Base-by-base conservation (phyloP, 257 asterid species). In the Solanum stenotomum region DNA sequence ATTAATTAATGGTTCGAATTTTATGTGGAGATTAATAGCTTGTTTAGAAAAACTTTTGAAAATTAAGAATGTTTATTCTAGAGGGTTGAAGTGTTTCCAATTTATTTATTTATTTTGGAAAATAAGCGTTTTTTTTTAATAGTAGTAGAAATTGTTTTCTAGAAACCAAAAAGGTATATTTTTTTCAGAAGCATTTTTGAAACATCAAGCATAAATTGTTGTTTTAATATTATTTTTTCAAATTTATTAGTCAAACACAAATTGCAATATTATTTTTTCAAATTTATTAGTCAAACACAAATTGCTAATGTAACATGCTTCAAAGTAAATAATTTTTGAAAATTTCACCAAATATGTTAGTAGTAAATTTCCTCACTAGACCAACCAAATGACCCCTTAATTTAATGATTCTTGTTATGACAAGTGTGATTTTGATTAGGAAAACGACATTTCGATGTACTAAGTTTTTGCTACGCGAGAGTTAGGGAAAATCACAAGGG, bases 121-220 rank as follows among this genome's bases (percentile, higher is more conserved):
- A 33, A 16, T 3, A 7, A 31, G n/a, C 1, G 40, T 18, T 33
- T 31, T 37, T 7, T 8, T 33, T 2, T 1, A 31, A 16, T 8
- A 72, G 42, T 4, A 72, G 14, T 10, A 33, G 1, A 33, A 72
- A 23, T 33, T 8, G 14, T 33, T 9, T 34, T 34, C 0, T 8
- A 5, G 29, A 34, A 74, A 20, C 23, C 1, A 0, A 1, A 9
- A 20, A 20, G 0, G 0, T 9, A 20, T 10, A 7, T 4, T 14
- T 71, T 15, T 0, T 16, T 33, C 1, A 9, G 0, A 34, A 74
- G 16, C 5, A 34, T 34, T 34, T 35, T 34, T 74, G 4, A 13
- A 74, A 9, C 38, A 5, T 20, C 27, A 20, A 34, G 5, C 5
- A 72, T 1, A 16, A 33, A 31, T 33, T 34, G 2, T 0, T 34